Evolutionary conservation across 345 rosid species (phyloP), one percentile per base, ranked within the genome.

Genomic region (Hibiscus mutabilis): DNA sequence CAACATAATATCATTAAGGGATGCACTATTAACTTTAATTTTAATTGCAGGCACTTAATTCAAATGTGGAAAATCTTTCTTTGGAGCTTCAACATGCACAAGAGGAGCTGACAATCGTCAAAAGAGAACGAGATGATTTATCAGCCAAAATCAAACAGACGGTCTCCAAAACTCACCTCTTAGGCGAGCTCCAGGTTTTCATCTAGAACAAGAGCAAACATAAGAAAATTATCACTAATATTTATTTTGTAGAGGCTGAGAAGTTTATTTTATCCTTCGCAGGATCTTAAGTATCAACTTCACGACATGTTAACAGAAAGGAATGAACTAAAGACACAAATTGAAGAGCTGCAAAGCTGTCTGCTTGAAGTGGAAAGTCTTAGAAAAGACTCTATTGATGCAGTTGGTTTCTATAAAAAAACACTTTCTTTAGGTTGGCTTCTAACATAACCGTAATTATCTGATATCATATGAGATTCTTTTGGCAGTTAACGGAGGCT

Each of bases 51-150:
- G 67, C 27, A 16, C 70, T 84, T 57, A 79, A 77, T 67, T 82
- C 80, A n/a, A 76, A 83, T 25, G 37, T 80, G 2, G 82, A 81
- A 55, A 59, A 58, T 42, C 78, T 85, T n/a, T 73, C 79, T 65
- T 75, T 77, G 60, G 88, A 84, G 72, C 81, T 78, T 73, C 81
- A 79, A 40, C 57, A 59, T 68, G 74, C 86, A 73, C 76, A 72
- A 31, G 74, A 74, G 76, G 84, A 87, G 72, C 76, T 86, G 72
- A 66, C 19, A 62, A 63, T 57, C 60, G 77, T 84, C 57, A 80
- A 70, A 44, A 80, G 77, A 70, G 82, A 87, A 76, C 83, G 86
- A 75, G 86, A 84, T 31, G 74, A 76, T 71, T 74, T 85, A 68
- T 40, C 77, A 56, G 66, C 74, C 71, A 78, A 66, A 70, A 72